Base-by-base conservation (phyloP, 345 rosid species). In the Bretschneidera sinensis region DNA sequence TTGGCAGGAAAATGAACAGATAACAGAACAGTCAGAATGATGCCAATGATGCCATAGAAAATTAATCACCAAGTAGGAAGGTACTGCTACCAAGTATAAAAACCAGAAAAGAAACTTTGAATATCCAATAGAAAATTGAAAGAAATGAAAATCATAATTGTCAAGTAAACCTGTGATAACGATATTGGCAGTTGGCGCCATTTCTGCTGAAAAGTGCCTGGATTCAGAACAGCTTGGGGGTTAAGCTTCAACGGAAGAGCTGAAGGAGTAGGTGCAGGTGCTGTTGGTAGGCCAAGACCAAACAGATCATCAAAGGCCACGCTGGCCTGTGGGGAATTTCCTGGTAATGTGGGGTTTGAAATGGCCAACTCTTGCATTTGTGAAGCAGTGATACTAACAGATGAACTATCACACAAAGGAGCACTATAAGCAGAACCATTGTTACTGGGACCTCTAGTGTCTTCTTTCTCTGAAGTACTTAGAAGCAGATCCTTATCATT, bases 401-500 rank as follows among this genome's bases (percentile, higher is more conserved):
- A 75, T 43, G 85, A 68, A 65, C 24, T 54, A 50, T 94, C 96
- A 58, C 62, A 76, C 20, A 77, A 61, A 43, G 95, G 97, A 66
- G 95, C 89, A 28, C 74, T 70, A 65, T 86, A 94, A 23, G 78
- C 88, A 15, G 92, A 80, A 66, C 79, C 86, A 49, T 90, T 79
- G 65, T 61, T 73, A 59, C 21, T 68, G 21, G 80, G 62, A 66
- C 74, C 83, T 70, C 78, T 77, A 56, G 50, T 81, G 73, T 90
- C 97, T 71, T 88, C 97, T 78, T 87, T 80, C 77, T 94, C 92
- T 17, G 85, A 83, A 60, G 76, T 81, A 66, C 95, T 65, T 61
- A 90, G 73, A 35, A 94, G 97, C 33, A 94, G 75, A 73, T 94
- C 97, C 65, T 88, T 80, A 75, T 86, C 99, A 83, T 90, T 84